phyloP scores from a whole-genome alignment of 2,329 filamentous ascomycete species.

The Sclerotinia borealis region DNA sequence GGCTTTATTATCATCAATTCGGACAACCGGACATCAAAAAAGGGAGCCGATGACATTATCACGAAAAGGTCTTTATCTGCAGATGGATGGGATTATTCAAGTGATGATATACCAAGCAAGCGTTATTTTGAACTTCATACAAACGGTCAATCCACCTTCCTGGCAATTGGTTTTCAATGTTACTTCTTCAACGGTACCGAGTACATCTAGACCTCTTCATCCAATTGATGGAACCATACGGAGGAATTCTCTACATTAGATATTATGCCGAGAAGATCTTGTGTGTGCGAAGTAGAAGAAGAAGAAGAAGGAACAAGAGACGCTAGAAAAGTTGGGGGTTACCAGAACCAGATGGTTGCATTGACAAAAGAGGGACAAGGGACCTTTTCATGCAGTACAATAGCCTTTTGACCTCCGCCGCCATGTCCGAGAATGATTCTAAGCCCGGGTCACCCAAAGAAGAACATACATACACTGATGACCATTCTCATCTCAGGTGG shows the following conservation, averaged over 20 bases:
- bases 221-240: not conserved
- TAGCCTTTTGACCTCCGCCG: not conserved
- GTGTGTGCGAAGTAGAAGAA: not conserved
- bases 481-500: slow-evolving; percentile 6
- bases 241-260: not conserved
- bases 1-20: not conserved
- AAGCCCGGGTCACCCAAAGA: slow-evolving; percentile 7
- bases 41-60: slow-evolving; percentile 1
- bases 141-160: not conserved
- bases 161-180: not conserved
- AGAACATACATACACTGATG: not conserved
- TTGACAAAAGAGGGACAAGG: not conserved
- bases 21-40: not conserved
- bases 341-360: not conserved
- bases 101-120: not conserved
- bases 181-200: not conserved
- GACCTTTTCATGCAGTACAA: not conserved
- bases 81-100: not conserved
- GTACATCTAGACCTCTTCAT: not conserved
- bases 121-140: not conserved
- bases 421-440: not conserved
- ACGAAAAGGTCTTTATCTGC: not conserved
- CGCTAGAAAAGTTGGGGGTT: not conserved
- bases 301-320: not conserved
- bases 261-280: not conserved